A percentile compares a stretch with the other conserved stretches of the same genome.
These are phyloP conservation scores for Chalciporus chontae DNA, from an alignment of 768 basidiomycete species.

Conservation along the genomic window DNA sequence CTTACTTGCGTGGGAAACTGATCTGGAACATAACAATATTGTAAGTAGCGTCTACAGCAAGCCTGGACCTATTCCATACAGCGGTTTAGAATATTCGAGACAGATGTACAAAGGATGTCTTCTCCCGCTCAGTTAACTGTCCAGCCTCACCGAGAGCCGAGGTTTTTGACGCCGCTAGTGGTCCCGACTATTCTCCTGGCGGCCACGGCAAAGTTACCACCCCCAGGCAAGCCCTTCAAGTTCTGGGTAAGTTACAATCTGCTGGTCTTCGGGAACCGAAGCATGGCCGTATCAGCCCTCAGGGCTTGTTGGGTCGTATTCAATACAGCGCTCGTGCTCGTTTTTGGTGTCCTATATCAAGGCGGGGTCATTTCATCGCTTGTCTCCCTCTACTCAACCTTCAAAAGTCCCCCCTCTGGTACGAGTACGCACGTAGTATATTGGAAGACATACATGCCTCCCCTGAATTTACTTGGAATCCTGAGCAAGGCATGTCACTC, in stretches of 20 bases:
- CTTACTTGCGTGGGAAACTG: too few species aligned
- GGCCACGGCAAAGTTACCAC: conserved; percentile 23
- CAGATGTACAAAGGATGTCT: too few species aligned
- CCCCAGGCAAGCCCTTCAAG: conserved; percentile 19
- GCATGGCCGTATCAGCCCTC: neutral
- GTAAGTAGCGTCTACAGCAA: too few species aligned
- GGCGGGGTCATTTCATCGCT: conserved; percentile 40
- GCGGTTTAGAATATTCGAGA: too few species aligned
- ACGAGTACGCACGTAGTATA: conserved; percentile 25
- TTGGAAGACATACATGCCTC: conserved; percentile 42
- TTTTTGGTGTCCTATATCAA: conserved; percentile 39
- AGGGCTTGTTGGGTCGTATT: conserved; percentile 28
- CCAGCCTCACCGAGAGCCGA: conserved; percentile 39
- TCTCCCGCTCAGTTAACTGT: too few species aligned
- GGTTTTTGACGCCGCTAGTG: conserved; percentile 36
- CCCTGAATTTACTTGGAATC: conserved; percentile 34
- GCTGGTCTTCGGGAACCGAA: neutral
- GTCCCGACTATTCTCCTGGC: conserved; percentile 30
- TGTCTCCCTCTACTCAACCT: conserved; percentile 27
- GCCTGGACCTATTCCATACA: too few species aligned
- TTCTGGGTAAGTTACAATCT: conserved; percentile 31
- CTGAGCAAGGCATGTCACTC: neutral
- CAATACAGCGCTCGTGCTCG: conserved; percentile 26
- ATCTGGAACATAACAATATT: too few species aligned
- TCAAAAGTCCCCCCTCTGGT: conserved; percentile 7